These are phyloP conservation scores for Tolypocladium ovalisporum DNA, from an alignment of 2,329 filamentous ascomycete species.

Conservation along the genomic window DNA sequence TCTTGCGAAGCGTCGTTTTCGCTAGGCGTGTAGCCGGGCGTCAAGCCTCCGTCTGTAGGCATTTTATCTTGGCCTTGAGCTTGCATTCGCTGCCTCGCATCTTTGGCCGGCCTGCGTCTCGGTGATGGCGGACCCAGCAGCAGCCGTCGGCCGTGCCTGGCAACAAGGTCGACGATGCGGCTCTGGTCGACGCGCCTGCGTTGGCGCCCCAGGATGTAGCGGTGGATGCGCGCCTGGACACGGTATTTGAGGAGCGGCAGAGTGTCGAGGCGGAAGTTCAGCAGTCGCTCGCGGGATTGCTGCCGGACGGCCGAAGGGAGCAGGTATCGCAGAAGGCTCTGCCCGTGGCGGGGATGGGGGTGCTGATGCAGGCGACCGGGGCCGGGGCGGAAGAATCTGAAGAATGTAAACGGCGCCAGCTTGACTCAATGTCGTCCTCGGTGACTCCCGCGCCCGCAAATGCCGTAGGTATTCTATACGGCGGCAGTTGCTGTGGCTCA, in stretches of 20 bases:
- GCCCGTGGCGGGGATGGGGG: constrained; percentile 28
- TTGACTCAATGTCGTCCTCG: constrained; percentile 10
- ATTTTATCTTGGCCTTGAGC: constrained; percentile 16
- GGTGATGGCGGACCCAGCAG: constrained; percentile 27
- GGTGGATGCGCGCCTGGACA: constrained; percentile 68
- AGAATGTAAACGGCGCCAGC: constrained; percentile 34
- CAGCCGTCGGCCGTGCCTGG: constrained; percentile 31
- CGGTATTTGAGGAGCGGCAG: constrained; percentile 60
- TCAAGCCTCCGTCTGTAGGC: constrained; percentile 12
- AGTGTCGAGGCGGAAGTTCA: constrained; percentile 63
- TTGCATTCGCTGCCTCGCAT: constrained; percentile 21
- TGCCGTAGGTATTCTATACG: background rate
- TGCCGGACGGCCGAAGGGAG: constrained; percentile 53
- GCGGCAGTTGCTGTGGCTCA: background rate
- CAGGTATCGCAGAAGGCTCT: constrained; percentile 51
- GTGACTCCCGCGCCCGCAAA: background rate
- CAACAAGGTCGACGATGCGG: constrained; percentile 31
- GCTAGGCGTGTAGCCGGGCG: constrained; percentile 16
- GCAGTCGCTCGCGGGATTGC: constrained; percentile 54
- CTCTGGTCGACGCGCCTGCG: constrained; percentile 37
- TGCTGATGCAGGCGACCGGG: constrained; percentile 9
- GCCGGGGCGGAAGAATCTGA: constrained; percentile 19
- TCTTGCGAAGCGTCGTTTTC: constrained; percentile 14
- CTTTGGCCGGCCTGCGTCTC: constrained; percentile 9
- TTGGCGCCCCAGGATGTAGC: constrained; percentile 58